Conservation (phyloP, 2,329 filamentous ascomycete species). For the Corynespora cassiicola region DNA sequence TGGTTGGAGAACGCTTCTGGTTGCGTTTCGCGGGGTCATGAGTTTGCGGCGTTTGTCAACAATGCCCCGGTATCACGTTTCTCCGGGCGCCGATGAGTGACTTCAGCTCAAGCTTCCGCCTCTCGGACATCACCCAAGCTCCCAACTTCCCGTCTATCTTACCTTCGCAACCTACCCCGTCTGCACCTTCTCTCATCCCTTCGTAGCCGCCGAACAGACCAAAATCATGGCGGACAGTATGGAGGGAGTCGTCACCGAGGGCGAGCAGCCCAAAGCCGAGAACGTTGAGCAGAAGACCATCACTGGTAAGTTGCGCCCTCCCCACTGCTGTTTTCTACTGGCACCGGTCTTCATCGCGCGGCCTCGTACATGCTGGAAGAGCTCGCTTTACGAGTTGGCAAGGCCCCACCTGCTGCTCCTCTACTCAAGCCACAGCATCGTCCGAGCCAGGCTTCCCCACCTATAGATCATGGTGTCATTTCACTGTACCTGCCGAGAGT, state of each 20-base stretch:
- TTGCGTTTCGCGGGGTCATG: conserved; percentile 7
- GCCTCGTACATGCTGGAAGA: conserved; percentile 28
- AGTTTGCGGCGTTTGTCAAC: conserved; percentile 18
- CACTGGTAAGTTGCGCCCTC: conserved; percentile 36
- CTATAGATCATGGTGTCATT: conserved; percentile 17
- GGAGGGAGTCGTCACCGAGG: conserved; percentile 54
- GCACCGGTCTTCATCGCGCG: too few species aligned
- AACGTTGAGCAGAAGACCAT: conserved; percentile 49
- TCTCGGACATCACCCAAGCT: conserved; percentile 26
- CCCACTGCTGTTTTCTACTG: too few species aligned
- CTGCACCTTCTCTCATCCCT: conserved; percentile 21
- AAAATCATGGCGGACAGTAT: conserved; percentile 57
- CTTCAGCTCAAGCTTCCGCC: conserved; percentile 17
- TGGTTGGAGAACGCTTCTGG: conserved; percentile 8
- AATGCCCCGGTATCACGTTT: conserved; percentile 14
- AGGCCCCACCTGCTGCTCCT: too few species aligned
- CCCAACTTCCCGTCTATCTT: conserved; percentile 12
- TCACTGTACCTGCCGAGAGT: conserved; percentile 12
- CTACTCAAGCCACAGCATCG: too few species aligned
- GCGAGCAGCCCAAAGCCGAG: conserved; percentile 49
- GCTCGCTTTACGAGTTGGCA: too few species aligned
- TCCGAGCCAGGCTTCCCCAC: too few species aligned
- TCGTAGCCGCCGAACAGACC: conserved; percentile 16
- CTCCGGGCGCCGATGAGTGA: conserved; percentile 5
- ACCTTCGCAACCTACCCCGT: conserved; percentile 12